Base-by-base conservation (phyloP, 345 rosid genomes). In the Eucalyptus pauciflora region DNA sequence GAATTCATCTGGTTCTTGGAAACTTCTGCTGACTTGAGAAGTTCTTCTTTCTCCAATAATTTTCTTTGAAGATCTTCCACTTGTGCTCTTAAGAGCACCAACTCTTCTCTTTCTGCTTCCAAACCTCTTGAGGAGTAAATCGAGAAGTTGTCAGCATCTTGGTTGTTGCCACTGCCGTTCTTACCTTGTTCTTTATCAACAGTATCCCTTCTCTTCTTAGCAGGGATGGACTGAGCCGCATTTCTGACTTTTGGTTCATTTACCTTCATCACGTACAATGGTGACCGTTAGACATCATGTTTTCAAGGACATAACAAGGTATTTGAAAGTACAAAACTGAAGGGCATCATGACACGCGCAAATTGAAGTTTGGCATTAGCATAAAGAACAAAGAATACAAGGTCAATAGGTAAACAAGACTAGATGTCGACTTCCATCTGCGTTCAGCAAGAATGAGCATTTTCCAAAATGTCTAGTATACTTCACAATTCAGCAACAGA, bases 11-110 rank as follows among this genome's bases (percentile, higher is more conserved):
- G 94, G n/a, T 91, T 92, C 89, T 92, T 93, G 79, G 94, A 92
- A 86, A 90, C 83, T 89, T 96, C 99, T 62, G 93, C 92, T 16
- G 96, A 93, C 92, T 94, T 96, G 90, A 97, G 91, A 88, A 97
- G 93, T 79, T 98, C 99, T 89, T 98, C 99, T 92, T 96, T 98
- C 90, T 96, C 99, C 15, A 91, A 69, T 85, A 98, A 85, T 93
- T 95, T 95, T 86, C 89, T 90, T 87, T 95, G 96, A 90, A 98
- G 92, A 87, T 95, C 98, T 89, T 92, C 96, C 90, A 96, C 92
- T 92, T 98, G 96, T 88, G 93, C 98, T 88, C 95, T 94, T 88
- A 98, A 91, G 85, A 91, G 92, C 85, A 85, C 88, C 69, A 96
- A 89, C 93, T 97, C 99, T 88, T 96, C 97, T 41, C 90, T 85